Percentiles rank a stretch among this genome's conserved stretches.
Evolutionary conservation across 75 land plant genomes (phyloP).

Genomic region (Pinus tabuliformis): DNA sequence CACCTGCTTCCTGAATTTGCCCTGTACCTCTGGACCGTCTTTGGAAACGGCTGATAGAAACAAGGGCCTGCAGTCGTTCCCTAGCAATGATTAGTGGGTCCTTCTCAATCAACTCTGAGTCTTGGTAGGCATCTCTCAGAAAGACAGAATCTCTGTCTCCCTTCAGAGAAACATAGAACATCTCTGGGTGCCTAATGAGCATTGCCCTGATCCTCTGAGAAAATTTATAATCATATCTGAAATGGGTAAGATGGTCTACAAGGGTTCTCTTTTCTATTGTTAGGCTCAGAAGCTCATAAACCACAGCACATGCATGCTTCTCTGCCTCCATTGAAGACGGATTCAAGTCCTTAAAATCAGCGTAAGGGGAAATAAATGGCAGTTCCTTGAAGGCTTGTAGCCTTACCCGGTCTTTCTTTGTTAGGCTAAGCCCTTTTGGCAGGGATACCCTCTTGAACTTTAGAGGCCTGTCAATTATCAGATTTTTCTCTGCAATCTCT

Average conservation of each 20-base stretch:
- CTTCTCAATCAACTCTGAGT: slow-evolving; percentile 83
- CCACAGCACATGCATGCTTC: slow-evolving; percentile 77
- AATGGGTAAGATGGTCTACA: slow-evolving; percentile 93
- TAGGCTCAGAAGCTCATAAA: slow-evolving; percentile 88
- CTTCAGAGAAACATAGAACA: slow-evolving; percentile 94
- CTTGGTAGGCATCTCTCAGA: slow-evolving; percentile 82
- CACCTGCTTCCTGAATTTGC: slow-evolving; percentile 12
- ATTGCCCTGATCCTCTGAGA: slow-evolving; percentile 82
- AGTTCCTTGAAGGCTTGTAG: slow-evolving; percentile 60
- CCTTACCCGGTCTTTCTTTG: slow-evolving; percentile 71
- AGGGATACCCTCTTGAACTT: slow-evolving; percentile 71
- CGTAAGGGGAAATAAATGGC: slow-evolving; percentile 82
- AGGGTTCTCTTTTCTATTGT: slow-evolving; percentile 88
- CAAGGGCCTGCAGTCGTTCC: slow-evolving; percentile 82
- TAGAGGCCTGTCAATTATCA: slow-evolving; percentile 65
- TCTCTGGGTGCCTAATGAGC: slow-evolving; percentile 95
- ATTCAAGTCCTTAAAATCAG: slow-evolving; percentile 57
- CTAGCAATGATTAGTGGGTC: slow-evolving; percentile 66
- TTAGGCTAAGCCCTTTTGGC: slow-evolving; percentile 75
- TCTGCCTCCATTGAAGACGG: slow-evolving; percentile 68
- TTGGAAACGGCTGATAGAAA: slow-evolving; percentile 42
- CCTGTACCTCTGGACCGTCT: slow-evolving; percentile 17
- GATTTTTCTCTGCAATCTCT: slow-evolving; percentile 50
- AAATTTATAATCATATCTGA: slow-evolving; percentile 83
- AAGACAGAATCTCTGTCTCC: slow-evolving; percentile 94